phyloP scores from a whole-genome alignment of 257 asterid species.

The Vinca minor region DNA sequence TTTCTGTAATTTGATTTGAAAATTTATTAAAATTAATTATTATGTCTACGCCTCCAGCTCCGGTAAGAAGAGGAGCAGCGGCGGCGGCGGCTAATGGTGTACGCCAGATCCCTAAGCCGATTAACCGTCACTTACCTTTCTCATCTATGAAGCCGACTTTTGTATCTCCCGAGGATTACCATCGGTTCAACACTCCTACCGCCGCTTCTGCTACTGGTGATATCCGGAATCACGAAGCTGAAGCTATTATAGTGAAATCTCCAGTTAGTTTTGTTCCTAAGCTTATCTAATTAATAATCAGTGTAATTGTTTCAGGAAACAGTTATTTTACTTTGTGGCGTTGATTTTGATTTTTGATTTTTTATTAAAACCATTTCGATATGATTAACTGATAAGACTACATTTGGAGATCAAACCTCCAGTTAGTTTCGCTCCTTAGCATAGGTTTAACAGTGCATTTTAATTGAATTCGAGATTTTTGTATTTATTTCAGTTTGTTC shows the following conservation, averaged over 20 bases:
- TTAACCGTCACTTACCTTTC: constrained; percentile 68
- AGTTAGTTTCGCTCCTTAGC: background rate
- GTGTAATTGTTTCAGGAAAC: background rate
- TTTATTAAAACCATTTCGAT: background rate
- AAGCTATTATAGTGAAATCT: constrained; percentile 64
- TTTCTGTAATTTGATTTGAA: constrained; percentile 1
- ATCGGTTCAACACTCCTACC: constrained; percentile 57
- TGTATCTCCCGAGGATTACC: constrained; percentile 54
- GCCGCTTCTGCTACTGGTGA: constrained; percentile 39
- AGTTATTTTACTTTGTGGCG: too few species aligned
- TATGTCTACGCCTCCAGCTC: constrained; percentile 49
- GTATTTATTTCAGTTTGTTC: background rate
- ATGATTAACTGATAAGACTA: constrained; percentile 9
- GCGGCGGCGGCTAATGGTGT: constrained; percentile 36
- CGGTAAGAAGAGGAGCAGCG: constrained; percentile 41
- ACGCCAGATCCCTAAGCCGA: constrained; percentile 36
- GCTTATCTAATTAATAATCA: constrained; percentile 8
- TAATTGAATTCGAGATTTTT: background rate
- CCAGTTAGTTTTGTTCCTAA: constrained; percentile 45
- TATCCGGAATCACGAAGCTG: constrained; percentile 39
- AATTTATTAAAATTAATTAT: background rate
- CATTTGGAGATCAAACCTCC: background rate
- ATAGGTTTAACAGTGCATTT: background rate
- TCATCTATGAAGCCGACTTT: constrained; percentile 78
- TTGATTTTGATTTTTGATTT: background rate